Base-by-base conservation (phyloP, 2,329 filamentous ascomycete species). In the Neoscytalidium dimidiatum region DNA sequence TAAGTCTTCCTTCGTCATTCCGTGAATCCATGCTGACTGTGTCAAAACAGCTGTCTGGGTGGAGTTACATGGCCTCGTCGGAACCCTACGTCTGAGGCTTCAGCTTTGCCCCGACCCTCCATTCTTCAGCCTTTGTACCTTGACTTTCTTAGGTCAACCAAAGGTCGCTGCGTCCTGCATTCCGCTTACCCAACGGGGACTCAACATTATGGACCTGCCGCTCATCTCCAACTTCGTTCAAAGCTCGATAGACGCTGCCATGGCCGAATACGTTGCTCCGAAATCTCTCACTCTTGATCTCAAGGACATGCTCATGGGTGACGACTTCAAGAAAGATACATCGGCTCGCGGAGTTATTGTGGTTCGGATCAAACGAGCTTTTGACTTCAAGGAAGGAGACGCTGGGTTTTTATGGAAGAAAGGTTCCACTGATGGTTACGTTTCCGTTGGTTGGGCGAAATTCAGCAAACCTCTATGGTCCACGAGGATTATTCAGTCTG, bases 281-380 rank as follows among this genome's bases (percentile, higher is more conserved):
- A 92, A 91, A 78, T 91, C 88, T 64, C 77, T 92, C 61, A 92
- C 90, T 0, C 79, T 92, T 5, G 88, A 92, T 72, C 79, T 93
- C 35, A 91, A 92, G 73, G 89, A 91, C 66, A 92, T 92, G 88
- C 83, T 93, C 13, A 84, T 90, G 7, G 90, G 90, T 3, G 90
- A 92, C 65, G 90, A 92, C 70, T 92, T 90, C 79, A 92, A 92
- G 75, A 92, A 92, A 72, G 89, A 92, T 67, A 91, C 90, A 0
- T 77, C 78, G 31, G 83, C 86, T 2, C 82, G 85, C 33, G 90
- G 90, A 19, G 83, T 92, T 1, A 73, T 93, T 1, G 82, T 90
- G 68, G 82, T 92, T 9, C 84, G 84, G 48, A 88, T 92, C 73
- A 88, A 88, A 71, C 82, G 84, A 26, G 90, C 89, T 0, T 85